Evolutionary conservation across 2,329 filamentous ascomycete species (phyloP).

Genomic region (Aureobasidium uvarum): DNA sequence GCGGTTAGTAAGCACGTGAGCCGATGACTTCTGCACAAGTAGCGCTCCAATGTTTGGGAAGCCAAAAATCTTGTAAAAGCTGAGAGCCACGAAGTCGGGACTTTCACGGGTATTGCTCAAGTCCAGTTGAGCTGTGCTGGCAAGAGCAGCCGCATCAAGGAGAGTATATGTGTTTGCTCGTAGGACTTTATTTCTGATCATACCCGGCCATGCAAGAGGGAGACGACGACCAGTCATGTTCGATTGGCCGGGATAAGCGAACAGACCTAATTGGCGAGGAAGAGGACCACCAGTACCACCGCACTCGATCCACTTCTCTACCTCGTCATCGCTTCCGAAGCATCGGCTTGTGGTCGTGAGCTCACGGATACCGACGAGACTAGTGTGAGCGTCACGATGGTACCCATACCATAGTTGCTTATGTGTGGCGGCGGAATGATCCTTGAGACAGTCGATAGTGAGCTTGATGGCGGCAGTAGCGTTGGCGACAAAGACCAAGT

Average conservation of each 20-base stretch:
- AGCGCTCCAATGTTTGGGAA: conserved; percentile 88
- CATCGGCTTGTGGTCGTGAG: conserved; percentile 64
- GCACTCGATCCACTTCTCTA: conserved; percentile 63
- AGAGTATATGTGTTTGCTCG: conserved; percentile 60
- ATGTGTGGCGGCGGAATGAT: conserved; percentile 49
- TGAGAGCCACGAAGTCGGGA: conserved; percentile 83
- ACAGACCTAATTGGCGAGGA: conserved; percentile 47
- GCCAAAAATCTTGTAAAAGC: conserved; percentile 97
- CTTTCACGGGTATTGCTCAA: conserved; percentile 60
- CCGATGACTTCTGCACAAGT: conserved; percentile 72
- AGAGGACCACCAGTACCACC: conserved; percentile 37
- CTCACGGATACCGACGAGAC: conserved; percentile 74
- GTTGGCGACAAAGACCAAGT: conserved; percentile 88
- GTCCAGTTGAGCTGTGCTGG: conserved; percentile 73
- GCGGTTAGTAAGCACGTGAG: conserved; percentile 59
- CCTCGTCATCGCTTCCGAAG: conserved; percentile 61
- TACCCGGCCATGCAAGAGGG: conserved; percentile 63
- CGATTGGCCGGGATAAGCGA: conserved; percentile 88
- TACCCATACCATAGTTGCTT: conserved; percentile 77
- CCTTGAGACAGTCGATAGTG: conserved; percentile 73
- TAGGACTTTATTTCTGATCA: conserved; percentile 43
- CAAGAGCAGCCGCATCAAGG: conserved; percentile 79
- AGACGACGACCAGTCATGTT: conserved; percentile 83
- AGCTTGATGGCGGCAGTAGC: conserved; percentile 89
- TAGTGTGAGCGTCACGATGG: conserved; percentile 82